phyloP scores from a whole-genome alignment of 2,329 filamentous ascomycete species.

The Fusarium staphyleae region DNA sequence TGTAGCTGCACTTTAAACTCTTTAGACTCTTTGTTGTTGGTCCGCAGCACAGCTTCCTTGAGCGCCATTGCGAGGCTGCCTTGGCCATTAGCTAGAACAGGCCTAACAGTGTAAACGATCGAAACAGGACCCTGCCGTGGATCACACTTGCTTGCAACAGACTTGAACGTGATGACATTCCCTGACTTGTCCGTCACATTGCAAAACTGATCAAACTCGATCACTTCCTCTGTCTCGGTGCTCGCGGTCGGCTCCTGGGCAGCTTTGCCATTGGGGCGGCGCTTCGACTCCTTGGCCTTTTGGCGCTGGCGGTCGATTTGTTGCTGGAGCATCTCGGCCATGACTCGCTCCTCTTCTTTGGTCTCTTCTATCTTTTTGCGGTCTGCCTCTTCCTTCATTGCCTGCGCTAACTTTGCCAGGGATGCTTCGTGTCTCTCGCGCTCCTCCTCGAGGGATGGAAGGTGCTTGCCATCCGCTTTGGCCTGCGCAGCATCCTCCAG shows the following conservation, averaged over 20 bases:
- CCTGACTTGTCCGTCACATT: constrained; percentile 68
- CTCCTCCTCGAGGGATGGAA: constrained; percentile 90
- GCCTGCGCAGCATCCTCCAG: constrained; percentile 86
- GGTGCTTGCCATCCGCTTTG: constrained; percentile 74
- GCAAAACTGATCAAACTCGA: constrained; percentile 74
- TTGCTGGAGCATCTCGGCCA: constrained; percentile 75
- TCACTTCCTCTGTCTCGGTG: constrained; percentile 42
- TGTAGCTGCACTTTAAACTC: constrained; percentile 80
- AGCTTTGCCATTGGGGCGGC: constrained; percentile 52
- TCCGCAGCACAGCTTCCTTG: constrained; percentile 71
- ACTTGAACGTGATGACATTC: constrained; percentile 71
- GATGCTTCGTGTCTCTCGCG: constrained; percentile 81
- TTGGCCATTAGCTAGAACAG: constrained; percentile 63
- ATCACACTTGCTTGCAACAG: constrained; percentile 73
- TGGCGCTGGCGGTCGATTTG: constrained; percentile 73
- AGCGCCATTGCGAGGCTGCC: constrained; percentile 72
- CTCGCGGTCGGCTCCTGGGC: constrained; percentile 40
- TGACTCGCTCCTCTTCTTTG: constrained; percentile 72
- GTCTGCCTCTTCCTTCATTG: constrained; percentile 61
- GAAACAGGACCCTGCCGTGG: constrained; percentile 72
- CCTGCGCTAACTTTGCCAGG: constrained; percentile 66
- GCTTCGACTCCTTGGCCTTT: constrained; percentile 69
- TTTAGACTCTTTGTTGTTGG: constrained; percentile 63
- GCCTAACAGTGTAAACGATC: constrained; percentile 74
- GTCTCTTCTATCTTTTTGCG: constrained; percentile 62